Base-by-base conservation (phyloP, 2,329 filamentous ascomycete species). In the Phyllosticta citribraziliensis region DNA sequence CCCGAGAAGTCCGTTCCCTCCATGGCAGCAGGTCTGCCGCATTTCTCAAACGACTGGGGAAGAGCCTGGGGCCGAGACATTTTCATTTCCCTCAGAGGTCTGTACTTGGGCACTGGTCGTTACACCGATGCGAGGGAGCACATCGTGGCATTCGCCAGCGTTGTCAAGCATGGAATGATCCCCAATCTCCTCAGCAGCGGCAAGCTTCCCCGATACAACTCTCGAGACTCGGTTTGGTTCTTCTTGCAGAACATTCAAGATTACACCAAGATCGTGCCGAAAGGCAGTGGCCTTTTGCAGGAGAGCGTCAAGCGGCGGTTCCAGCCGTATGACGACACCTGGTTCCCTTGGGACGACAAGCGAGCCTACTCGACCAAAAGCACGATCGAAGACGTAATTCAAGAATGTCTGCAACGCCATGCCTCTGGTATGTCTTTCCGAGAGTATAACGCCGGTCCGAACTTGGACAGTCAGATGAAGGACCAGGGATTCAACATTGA, bases 81-180 rank as follows among this genome's bases (percentile, higher is more conserved):
- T 12, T 97, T 97, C 73, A 99, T 99, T 65, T 94, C 94, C 14
- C 84, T 96, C 51, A 88, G 94, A 57, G 94, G 94, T 52, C 80
- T 99, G n/a, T 90, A 89, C 66, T 83, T 99, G 40, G 91, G 89
- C 51, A 97, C 93, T 11, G 91, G 91, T 1, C 87, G 94, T 9
- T 96, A 88, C 68, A 84, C 82, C 2, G 92, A 97, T 71, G 94
- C 94, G 8, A 92, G 85, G 70, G 91, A 97, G 72, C 95, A 99
- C 70, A 96, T 99, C 62, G 79, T 91, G 63, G 93, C 92, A 9
- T 99, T 99, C 75, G 92, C 89, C 2, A 96, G 91, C 71, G 92
- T 99, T 11, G 78, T 99, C 66, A 99, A 99, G 79, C 94, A 99
- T 68, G 94, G 94, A 57, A 96, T 97, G 91, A 92, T 99, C 62